Conservation (phyloP, 2,329 filamentous ascomycete species). For the Thelonectria olida region DNA sequence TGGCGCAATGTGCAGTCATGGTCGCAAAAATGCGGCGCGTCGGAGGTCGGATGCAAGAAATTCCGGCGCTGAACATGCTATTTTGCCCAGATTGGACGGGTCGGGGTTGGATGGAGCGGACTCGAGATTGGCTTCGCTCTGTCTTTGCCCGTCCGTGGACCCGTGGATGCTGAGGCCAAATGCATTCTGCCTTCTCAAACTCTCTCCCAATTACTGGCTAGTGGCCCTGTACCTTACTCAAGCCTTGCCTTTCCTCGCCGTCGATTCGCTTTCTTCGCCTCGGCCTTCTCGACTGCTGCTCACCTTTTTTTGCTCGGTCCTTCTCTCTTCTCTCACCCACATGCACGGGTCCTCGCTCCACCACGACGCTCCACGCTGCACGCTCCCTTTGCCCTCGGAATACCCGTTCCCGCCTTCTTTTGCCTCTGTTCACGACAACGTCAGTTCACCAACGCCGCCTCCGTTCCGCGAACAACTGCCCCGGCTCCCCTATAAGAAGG, state of each 20-base stretch:
- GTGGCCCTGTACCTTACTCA: neutral
- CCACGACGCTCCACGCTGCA: constrained; percentile 33
- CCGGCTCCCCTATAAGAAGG: constrained; percentile 11
- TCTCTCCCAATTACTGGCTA: neutral
- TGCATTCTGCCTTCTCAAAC: constrained; percentile 21
- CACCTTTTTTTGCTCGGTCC: constrained; percentile 17
- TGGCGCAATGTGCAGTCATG: constrained; percentile 16
- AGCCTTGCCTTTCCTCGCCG: too few relatives aligned
- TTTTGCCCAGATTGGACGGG: constrained; percentile 22
- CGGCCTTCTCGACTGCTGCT: constrained; percentile 22
- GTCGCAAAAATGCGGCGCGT: constrained; percentile 3
- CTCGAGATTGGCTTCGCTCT: constrained; percentile 24
- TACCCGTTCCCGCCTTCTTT: constrained; percentile 33
- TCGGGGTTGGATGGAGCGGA: constrained; percentile 15
- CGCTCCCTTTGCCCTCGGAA: constrained; percentile 37
- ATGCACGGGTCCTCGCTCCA: constrained; percentile 41
- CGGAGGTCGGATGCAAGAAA: constrained; percentile 24
- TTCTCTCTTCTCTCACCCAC: constrained; percentile 30
- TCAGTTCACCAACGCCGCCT: constrained; percentile 16
- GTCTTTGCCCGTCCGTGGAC: constrained; percentile 23
- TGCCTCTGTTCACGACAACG: constrained; percentile 26
- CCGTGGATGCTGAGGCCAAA: constrained; percentile 21
- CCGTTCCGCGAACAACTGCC: constrained; percentile 20
- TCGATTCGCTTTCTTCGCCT: constrained; percentile 22
- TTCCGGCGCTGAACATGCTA: constrained; percentile 24